A percentile compares a stretch with the other conserved stretches of the same genome.
Conservation (phyloP, 1,284 basidiomycete genomes). For the Puccinia hordei region DNA sequence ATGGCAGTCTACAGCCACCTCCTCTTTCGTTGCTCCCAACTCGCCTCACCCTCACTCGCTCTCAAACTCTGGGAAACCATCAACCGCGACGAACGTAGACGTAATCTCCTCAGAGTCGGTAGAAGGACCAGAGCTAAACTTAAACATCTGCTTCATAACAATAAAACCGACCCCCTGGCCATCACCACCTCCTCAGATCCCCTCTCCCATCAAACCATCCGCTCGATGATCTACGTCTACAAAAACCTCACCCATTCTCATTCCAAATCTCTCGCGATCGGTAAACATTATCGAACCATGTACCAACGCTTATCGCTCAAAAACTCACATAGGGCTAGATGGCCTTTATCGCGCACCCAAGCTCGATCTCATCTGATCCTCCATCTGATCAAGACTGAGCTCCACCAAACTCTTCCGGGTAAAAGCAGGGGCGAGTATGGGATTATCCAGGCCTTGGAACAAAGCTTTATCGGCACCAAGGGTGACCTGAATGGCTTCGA, state of each 20-base stretch:
- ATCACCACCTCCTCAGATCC: not conserved
- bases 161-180: not conserved
- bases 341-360: not conserved
- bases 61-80: slow-evolving; percentile 17
- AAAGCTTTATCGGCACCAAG: not conserved
- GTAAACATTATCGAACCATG: slow-evolving; percentile 4
- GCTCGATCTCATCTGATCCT: not conserved
- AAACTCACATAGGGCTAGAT: not conserved
- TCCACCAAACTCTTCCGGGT: not conserved
- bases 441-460: not conserved
- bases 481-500: not conserved
- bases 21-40: slow-evolving; percentile 22
- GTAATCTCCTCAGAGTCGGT: not conserved
- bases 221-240: slow-evolving; percentile 31
- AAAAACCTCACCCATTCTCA: slow-evolving; percentile 14
- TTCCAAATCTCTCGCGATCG: not conserved
- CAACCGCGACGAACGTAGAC: not conserved
- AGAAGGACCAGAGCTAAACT: not conserved
- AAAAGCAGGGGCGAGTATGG: not conserved
- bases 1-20: slow-evolving; percentile 18
- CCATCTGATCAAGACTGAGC: not conserved
- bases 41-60: slow-evolving; percentile 2
- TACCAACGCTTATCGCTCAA: not conserved
- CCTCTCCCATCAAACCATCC: slow-evolving; percentile 17
- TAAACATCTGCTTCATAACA: not conserved